phyloP scores from a whole-genome alignment of 2,329 filamentous ascomycete genomes.

The Chaetomium globosum region DNA sequence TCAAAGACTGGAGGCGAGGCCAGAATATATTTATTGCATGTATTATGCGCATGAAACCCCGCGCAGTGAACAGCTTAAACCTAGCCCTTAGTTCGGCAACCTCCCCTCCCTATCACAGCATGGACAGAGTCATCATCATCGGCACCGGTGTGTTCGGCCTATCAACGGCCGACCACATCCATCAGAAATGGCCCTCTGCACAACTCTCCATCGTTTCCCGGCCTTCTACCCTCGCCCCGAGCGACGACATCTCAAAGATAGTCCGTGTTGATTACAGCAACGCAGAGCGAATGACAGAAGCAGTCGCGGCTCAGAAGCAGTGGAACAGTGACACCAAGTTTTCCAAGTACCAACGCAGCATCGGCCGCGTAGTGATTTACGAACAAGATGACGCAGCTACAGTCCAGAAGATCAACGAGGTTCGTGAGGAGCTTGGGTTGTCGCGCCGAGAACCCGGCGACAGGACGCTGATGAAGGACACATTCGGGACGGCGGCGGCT shows the following conservation, averaged over 20 bases:
- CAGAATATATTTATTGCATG: background rate
- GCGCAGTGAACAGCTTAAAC: background rate
- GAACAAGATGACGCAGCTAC: background rate
- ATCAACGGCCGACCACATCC: conserved; percentile 5
- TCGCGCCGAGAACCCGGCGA: background rate
- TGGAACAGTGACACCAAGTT: conserved; percentile 4
- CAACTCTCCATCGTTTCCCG: conserved; percentile 1
- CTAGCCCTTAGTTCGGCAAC: background rate
- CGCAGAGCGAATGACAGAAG: conserved; percentile 7
- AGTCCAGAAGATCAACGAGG: background rate
- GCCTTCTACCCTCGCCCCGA: conserved; percentile 1
- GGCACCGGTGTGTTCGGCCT: conserved; percentile 10
- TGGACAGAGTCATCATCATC: conserved; percentile 7
- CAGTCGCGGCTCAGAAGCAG: background rate
- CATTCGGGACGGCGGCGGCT: background rate
- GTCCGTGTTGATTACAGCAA: conserved; percentile 13
- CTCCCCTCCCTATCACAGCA: background rate
- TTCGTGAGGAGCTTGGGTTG: conserved; percentile 5
- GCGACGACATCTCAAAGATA: conserved; percentile 11
- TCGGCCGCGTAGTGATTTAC: conserved; percentile 12
- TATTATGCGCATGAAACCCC: background rate
- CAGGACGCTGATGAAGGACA: background rate
- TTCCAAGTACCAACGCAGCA: conserved; percentile 2
- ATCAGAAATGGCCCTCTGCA: conserved; percentile 3
- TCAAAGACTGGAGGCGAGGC: background rate